Evolutionary conservation across 176 grass and related monocot species (phyloP), one percentile per base, ranked within the genome.

Genomic region (Pontederia crassipes): DNA sequence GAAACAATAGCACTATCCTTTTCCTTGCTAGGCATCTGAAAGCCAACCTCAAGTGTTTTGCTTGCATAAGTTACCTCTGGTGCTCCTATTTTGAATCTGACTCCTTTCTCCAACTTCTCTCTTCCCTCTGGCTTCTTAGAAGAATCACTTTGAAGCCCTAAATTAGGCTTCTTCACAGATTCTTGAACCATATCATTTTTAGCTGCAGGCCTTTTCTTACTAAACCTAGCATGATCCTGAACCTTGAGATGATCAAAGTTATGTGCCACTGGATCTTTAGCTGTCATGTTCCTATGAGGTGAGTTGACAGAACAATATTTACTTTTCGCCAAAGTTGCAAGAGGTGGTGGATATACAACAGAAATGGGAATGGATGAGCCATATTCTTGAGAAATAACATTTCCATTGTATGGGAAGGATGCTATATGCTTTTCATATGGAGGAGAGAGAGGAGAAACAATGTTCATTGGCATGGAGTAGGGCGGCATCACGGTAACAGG

Each of bases 131-230:
- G 20, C 56, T 54, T 10, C 1, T 62, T 32, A 65, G 15, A 24
- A 10, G 58, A 64, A 28, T 71, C 79, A 20, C 53, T n/a, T 77
- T 67, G 78, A 61, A 69, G 24, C 57, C 62, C 59, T 57, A 80
- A 28, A 79, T 68, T 62, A 70, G 74, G 67, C 60, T 64, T 83
- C 73, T 90, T 90, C 58, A 61, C 70, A 67, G 65, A 70, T 72
- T 54, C 69, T n/a, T 71, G 70, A 48, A 68, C 59, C 76, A 67
- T 58, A 64, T 62, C 69, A 75, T 80, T 66, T 28, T 67, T 63
- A 59, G 50, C 78, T 66, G 73, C 70, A 72, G 62, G 49, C 28
- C 66, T 80, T 72, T 65, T 85, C 48, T 47, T 72, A 74, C 67
- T 55, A 68, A 65, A 46, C 64, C 64, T 61, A 0, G 59, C 45